phyloP scores from a whole-genome alignment of 2,329 filamentous ascomycete species.

The Calonectria pseudoturangicola region DNA sequence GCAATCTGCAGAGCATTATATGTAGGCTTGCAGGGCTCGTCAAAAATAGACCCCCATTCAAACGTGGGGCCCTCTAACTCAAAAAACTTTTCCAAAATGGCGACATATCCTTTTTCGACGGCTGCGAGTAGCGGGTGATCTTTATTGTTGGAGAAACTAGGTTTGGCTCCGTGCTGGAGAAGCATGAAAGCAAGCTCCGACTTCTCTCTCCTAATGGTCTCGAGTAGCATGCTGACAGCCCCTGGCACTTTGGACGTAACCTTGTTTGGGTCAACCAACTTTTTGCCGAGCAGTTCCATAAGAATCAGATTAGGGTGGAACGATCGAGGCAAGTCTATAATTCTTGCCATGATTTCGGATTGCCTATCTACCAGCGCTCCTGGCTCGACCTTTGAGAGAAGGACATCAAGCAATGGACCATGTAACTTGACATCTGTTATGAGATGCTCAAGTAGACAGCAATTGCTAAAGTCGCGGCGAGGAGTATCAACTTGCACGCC shows the following conservation, averaged over 20 bases:
- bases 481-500: conserved; percentile 40
- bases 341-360: conserved; percentile 37
- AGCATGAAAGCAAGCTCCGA: conserved; percentile 39
- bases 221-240: conserved; percentile 39
- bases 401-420: conserved; percentile 27
- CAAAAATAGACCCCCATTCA: conserved; percentile 41
- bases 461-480: conserved; percentile 22
- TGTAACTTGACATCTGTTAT: conserved; percentile 36
- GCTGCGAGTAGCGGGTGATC: conserved; percentile 44
- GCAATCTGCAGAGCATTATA: conserved; percentile 52
- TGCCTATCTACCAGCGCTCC: conserved; percentile 41
- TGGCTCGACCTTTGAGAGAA: conserved; percentile 41
- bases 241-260: not conserved
- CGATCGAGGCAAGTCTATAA: conserved; percentile 30
- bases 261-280: conserved; percentile 45
- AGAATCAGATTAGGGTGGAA: conserved; percentile 34
- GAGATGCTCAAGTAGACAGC: conserved; percentile 43
- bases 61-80: conserved; percentile 40
- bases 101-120: conserved; percentile 39
- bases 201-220: conserved; percentile 37
- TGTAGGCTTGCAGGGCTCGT: conserved; percentile 29
- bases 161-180: conserved; percentile 46
- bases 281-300: conserved; percentile 35
- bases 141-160: conserved; percentile 35
- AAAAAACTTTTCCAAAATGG: conserved; percentile 43